Base-by-base conservation (phyloP, 345 rosid species). In the Brassica napus region DNA sequence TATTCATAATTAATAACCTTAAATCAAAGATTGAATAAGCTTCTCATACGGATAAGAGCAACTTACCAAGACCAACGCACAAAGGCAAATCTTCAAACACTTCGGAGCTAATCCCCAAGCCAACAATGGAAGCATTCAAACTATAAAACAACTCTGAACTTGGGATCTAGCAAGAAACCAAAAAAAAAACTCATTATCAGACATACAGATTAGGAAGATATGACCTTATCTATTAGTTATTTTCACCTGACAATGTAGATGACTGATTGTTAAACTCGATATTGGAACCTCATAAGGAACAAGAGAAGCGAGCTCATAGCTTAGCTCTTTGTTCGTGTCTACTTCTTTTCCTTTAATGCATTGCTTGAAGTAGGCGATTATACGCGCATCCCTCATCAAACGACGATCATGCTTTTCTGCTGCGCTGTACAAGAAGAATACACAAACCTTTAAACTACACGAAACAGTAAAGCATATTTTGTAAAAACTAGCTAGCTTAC, bases 11-110 rank as follows among this genome's bases (percentile, higher is more conserved):
- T 0, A 60, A 31, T 18, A 11, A 57, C 35, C 60, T 57, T 65
- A 39, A 4, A 18, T 15, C 72, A 44, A 44, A 59, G 8, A n/a
- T 71, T 34, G 18, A 32, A 3, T 65, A 54, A 5, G 31, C 47
- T 64, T 63, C 28, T 52, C 47, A 12, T 28, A 10, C 37, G 42
- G 44, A 44, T 23, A 44, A 23, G 24, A 42, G 71, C 5, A 68
- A 81, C 93, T 37, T 85, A 95, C 99, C 99, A 73, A 95, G 94
- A 61, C 99, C 99, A 72, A 90, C 87, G 79, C 90, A 93, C 79
- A 78, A 77, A 65, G 96, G 94, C 57, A 91, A 73, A 83, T 87
- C 81, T 67, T 85, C 91, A 26, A 85, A 83, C 75, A 79, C 86
- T 2, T 90, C 88, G 23, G 88, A 81, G 84, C 90, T 88, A 72